phyloP scores from a whole-genome alignment of 2,329 filamentous ascomycete species.

The Colletotrichum eleusines region DNA sequence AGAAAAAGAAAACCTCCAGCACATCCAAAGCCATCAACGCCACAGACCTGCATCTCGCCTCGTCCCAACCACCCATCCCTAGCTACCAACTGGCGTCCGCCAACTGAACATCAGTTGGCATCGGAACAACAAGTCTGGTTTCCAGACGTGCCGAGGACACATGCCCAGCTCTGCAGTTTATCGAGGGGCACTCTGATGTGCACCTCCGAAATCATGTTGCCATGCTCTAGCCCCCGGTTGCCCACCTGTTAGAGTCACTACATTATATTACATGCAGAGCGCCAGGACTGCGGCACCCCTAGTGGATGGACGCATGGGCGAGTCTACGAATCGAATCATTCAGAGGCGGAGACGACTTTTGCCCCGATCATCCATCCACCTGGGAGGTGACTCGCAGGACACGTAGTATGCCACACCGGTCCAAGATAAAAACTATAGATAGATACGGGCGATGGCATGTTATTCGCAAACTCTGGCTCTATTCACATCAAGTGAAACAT shows the following conservation, averaged over 20 bases:
- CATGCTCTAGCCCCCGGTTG: background rate
- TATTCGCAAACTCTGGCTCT: background rate
- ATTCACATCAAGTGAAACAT: slow-evolving; percentile 24
- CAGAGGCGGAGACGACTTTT: slow-evolving; percentile 1
- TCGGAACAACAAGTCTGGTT: background rate
- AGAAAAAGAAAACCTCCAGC: background rate
- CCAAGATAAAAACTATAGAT: background rate
- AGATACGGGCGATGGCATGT: background rate
- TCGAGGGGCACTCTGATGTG: background rate
- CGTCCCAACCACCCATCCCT: background rate
- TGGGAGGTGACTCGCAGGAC: background rate
- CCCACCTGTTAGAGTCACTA: background rate
- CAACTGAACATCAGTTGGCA: slow-evolving; percentile 1
- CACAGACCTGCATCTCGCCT: slow-evolving; percentile 5
- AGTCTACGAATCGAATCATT: background rate
- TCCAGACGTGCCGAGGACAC: slow-evolving; percentile 17
- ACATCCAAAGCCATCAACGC: background rate
- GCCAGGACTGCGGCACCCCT: slow-evolving; percentile 14
- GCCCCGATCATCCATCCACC: background rate
- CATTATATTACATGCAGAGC: slow-evolving; percentile 12
- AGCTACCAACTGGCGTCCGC: background rate
- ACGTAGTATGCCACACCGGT: background rate
- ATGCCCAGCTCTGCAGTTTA: slow-evolving; percentile 4
- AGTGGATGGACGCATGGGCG: background rate
- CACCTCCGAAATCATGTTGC: background rate